Evolutionary conservation across 2,329 filamentous ascomycete species (phyloP).

Genomic region (Sporothrix luriei): DNA sequence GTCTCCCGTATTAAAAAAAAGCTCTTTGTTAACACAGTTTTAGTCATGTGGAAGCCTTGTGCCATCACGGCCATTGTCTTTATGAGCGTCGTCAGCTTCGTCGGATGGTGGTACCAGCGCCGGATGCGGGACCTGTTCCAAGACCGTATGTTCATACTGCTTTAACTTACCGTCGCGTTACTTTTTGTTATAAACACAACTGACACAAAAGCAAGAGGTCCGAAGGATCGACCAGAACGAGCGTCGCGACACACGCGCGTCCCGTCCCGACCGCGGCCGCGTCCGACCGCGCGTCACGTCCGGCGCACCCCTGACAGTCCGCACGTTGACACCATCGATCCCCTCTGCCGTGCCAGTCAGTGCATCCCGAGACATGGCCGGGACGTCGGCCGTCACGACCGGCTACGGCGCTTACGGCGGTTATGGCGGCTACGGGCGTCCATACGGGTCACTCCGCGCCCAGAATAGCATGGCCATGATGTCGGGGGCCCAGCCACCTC

Average conservation of each 20-base stretch:
- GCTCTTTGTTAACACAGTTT: background rate
- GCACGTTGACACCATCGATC: conserved; percentile 4
- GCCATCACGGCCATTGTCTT: conserved; percentile 38
- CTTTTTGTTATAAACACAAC: background rate
- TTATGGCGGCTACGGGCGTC: background rate
- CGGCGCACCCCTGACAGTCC: background rate
- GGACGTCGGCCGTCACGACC: conserved; percentile 3
- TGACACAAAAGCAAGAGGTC: conserved; percentile 27
- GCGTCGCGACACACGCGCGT: conserved; percentile 16
- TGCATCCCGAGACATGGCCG: conserved; percentile 1
- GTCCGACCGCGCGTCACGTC: conserved; percentile 4
- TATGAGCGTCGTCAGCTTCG: conserved; percentile 38
- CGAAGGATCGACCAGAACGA: conserved; percentile 31
- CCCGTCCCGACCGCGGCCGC: conserved; percentile 24
- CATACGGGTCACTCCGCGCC: conserved; percentile 15
- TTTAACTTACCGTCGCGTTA: no score
- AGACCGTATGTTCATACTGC: conserved; percentile 26
- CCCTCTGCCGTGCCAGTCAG: background rate
- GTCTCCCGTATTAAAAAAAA: no score
- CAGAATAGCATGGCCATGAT: conserved; percentile 16
- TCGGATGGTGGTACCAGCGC: conserved; percentile 41
- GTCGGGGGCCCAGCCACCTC: background rate
- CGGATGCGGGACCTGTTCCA: conserved; percentile 38
- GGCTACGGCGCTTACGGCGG: conserved; percentile 3
- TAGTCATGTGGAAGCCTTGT: conserved; percentile 37